These are phyloP conservation scores for Nemania diffusa DNA, from an alignment of 2,329 filamentous ascomycete species.

Conservation along the genomic window DNA sequence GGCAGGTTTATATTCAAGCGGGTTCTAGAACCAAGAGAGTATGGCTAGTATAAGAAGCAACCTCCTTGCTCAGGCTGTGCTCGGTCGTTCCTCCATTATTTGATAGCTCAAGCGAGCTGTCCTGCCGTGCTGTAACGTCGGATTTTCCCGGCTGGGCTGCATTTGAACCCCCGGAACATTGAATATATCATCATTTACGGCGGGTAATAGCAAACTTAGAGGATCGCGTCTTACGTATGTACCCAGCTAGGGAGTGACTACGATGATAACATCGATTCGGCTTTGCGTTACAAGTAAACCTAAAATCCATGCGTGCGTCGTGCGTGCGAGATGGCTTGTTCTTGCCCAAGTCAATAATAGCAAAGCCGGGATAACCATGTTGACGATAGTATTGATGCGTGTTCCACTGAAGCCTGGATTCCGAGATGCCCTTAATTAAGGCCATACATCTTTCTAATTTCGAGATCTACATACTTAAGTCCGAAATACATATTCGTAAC, in stretches of 20 bases:
- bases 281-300: not conserved
- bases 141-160: slow-evolving; percentile 18
- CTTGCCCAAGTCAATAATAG: not conserved
- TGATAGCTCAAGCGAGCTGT: not conserved
- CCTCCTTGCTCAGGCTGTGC: not conserved
- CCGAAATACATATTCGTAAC: not conserved
- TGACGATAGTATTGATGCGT: not conserved
- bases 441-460: not conserved
- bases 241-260: not conserved
- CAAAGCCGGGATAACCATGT: not conserved
- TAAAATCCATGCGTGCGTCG: not conserved
- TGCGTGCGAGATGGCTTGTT: not conserved
- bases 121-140: not conserved
- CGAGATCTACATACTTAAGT: not conserved
- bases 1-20: slow-evolving; percentile 3
- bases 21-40: slow-evolving; percentile 4
- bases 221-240: not conserved
- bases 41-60: not conserved
- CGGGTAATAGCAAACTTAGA: slow-evolving; percentile 11
- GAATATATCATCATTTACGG: slow-evolving; percentile 12
- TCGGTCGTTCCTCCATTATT: not conserved
- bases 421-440: not conserved
- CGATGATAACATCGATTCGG: not conserved
- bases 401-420: no score
- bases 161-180: not conserved